Evolutionary conservation across 306 rosid species (phyloP).

Genomic region (Luffa aegyptiaca): DNA sequence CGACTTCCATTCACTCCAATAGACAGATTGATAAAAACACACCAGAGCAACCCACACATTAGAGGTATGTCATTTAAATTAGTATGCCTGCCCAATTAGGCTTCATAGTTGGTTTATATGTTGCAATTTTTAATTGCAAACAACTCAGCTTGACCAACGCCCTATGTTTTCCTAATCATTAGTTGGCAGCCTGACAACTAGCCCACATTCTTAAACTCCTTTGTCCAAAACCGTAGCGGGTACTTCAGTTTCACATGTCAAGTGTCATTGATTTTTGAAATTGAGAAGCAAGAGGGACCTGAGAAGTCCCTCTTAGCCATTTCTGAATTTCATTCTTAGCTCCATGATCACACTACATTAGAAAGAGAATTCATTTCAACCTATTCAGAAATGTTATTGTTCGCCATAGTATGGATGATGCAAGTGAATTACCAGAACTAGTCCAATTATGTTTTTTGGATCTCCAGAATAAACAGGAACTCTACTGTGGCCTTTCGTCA

Average conservation of each 20-base stretch:
- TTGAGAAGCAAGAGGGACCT: not conserved
- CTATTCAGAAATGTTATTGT: not conserved
- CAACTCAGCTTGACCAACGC: not conserved
- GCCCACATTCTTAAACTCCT: not conserved
- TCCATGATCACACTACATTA: not conserved
- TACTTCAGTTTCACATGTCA: not conserved
- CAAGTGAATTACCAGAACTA: constrained; percentile 61
- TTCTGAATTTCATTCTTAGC: not conserved
- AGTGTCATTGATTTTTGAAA: not conserved
- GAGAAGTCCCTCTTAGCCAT: not conserved
- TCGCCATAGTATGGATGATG: not conserved
- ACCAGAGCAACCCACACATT: not conserved
- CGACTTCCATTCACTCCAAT: not conserved
- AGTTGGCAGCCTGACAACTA: not conserved
- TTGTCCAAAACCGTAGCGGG: not conserved
- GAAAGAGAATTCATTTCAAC: constrained; percentile 1
- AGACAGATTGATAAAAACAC: not conserved
- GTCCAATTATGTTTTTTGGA: constrained; percentile 72
- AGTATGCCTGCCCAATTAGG: not conserved
- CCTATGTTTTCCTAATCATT: not conserved
- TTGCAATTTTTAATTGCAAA: not conserved
- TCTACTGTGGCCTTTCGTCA: constrained; percentile 92
- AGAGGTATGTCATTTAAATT: not conserved
- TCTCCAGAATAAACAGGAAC: constrained; percentile 82
- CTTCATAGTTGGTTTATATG: not conserved